phyloP scores from a whole-genome alignment of 768 basidiomycete genomes.

The Lenzites betulinus region DNA sequence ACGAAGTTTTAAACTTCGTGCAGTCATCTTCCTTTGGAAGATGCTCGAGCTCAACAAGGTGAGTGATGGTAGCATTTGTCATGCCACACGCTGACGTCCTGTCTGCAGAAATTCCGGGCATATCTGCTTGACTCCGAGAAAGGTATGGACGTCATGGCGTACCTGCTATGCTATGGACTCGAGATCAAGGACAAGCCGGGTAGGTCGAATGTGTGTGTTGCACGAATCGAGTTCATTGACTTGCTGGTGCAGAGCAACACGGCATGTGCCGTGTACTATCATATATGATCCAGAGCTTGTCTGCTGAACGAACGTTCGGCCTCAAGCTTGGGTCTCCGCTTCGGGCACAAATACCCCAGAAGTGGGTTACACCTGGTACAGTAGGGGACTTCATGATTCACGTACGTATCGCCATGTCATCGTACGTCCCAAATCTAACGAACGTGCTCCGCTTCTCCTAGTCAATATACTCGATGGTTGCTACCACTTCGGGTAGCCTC shows the following conservation, averaged over 20 bases:
- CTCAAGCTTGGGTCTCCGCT: conserved; percentile 65
- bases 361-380: conserved; percentile 73
- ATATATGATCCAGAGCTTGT: conserved; percentile 90
- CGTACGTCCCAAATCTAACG: too few species aligned
- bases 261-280: conserved; percentile 87
- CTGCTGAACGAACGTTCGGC: conserved; percentile 81
- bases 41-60: conserved; percentile 93
- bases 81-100: neutral
- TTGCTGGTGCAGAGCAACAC: conserved; percentile 68
- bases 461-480: conserved; percentile 89
- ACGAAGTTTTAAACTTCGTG: neutral
- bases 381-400: conserved; percentile 88
- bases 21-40: conserved; percentile 88
- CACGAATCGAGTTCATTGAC: neutral
- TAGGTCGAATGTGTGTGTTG: conserved; percentile 36
- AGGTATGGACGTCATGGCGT: conserved; percentile 73
- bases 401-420: too few species aligned
- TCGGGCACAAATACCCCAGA: conserved; percentile 67
- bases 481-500: conserved; percentile 80
- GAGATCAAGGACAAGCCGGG: conserved; percentile 95
- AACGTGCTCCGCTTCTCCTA: too few species aligned
- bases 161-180: conserved; percentile 78
- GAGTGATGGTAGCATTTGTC: neutral
- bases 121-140: conserved; percentile 81
- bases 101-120: conserved; percentile 84